Percentiles rank a stretch among this genome's conserved stretches.
Conservation (phyloP, 192 early-diverging fungal genomes). For the Entomortierella beljakovae region DNA sequence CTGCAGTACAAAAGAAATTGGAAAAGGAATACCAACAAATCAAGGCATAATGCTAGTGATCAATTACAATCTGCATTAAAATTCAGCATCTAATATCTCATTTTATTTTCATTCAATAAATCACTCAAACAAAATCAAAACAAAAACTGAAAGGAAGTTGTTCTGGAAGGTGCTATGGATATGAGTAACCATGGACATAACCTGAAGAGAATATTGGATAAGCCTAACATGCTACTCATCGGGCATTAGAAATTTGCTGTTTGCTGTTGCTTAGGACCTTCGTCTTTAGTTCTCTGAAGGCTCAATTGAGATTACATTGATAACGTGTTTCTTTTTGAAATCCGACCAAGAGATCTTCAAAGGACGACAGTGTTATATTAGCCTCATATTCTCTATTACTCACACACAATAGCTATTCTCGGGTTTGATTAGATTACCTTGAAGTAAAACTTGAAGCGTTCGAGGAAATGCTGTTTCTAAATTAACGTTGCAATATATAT, state of each 20-base stretch:
- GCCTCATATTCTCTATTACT: neutral
- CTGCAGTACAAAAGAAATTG: conserved; percentile 69
- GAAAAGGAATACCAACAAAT: conserved; percentile 64
- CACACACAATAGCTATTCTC: neutral
- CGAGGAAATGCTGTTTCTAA: conserved; percentile 32
- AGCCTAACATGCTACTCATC: too few species aligned
- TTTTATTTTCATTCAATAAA: too few species aligned
- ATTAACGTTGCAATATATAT: neutral
- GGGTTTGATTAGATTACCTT: conserved; percentile 12
- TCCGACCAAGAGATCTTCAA: conserved; percentile 27
- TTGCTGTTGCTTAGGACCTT: too few species aligned
- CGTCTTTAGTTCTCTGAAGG: conserved; percentile 16
- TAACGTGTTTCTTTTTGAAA: conserved; percentile 6
- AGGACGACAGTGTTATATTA: too few species aligned
- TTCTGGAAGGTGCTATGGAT: too few species aligned
- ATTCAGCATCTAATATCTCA: neutral
- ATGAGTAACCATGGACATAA: too few species aligned
- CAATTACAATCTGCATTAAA: neutral
- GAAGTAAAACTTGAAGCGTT: conserved; percentile 44
- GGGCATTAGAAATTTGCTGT: too few species aligned
- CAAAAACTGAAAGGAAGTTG: too few species aligned
- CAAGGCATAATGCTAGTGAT: conserved; percentile 20
- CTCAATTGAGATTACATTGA: conserved; percentile 33
- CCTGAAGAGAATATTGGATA: too few species aligned
- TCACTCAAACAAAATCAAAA: too few species aligned